Base-by-base conservation (phyloP, 1,139 yeast species). In the Hyphopichia burtonii region DNA sequence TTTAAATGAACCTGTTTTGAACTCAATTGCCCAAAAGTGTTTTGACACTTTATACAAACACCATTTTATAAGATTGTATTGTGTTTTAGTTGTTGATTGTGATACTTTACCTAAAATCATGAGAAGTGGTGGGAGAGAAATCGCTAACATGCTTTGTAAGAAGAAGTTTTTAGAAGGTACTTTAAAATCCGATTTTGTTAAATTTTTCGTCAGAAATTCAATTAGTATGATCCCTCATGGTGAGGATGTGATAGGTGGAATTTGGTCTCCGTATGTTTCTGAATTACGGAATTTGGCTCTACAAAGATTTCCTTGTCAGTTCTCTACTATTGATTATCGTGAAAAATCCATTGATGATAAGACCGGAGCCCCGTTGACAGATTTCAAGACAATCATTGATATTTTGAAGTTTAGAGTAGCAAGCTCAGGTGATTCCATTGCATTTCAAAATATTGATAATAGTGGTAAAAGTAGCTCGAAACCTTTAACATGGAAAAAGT, bases 81-180 rank as follows among this genome's bases (percentile, higher is more conserved):
- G 97, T 61, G 84, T 90, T 5, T 58, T 89, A 46, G 83, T 91
- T 3, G 86, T 93, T 1, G 86, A 90, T 31, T 83, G 89, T 31
- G 90, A 88, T 47, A 75, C 91, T 0, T 71, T 94, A 31, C 97
- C 99, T 1, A 78, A 96, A 55, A 85, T 88, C 20, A 73, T 82
- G 59, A 71, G 94, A 54, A 83, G 89, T 62, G 96, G 96, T 7
- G 83, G 95, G 11, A 73, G 85, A 27, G 99, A 94, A 55, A 86
- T 93, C 51, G 98, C 99, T 2, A 93, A 91, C 52, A 88, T 91
- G 83, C 74, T 94, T 39, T 91, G 96, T 52, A 89, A 91, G 49
- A 82, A 87, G 53, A 76, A 80, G 50, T 90, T 90, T 55, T 73
- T 84, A 38, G 86, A 82, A 50, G 98, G 98, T 1, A 71, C 78